Evolutionary conservation across 139 green algal genomes (phyloP).

Genomic region (Coccomyxa sp.): DNA sequence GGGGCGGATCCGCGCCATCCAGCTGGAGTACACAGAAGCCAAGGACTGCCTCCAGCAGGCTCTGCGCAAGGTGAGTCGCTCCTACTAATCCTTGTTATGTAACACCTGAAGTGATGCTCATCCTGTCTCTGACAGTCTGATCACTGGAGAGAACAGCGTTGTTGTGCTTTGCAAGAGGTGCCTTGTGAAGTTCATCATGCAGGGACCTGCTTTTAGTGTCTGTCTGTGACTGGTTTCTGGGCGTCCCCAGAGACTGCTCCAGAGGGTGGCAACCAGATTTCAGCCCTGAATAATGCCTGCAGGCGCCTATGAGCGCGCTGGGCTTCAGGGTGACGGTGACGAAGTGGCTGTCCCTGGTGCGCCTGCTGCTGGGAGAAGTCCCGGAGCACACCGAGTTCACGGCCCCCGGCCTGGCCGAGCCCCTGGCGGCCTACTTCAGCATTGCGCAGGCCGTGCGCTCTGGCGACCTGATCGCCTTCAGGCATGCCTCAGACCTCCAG

Average conservation of each 20-base stretch:
- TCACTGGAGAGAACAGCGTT: not conserved
- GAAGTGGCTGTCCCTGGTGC: slow-evolving; percentile 93
- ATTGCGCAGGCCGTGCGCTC: slow-evolving; percentile 79
- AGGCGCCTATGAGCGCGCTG: slow-evolving; percentile 61
- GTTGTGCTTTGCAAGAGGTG: not conserved
- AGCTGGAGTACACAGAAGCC: slow-evolving; percentile 97
- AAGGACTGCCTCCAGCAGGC: slow-evolving; percentile 94
- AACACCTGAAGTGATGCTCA: too few relatives aligned
- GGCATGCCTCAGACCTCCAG: slow-evolving; percentile 2
- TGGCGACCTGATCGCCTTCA: slow-evolving; percentile 84
- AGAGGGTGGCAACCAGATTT: not conserved
- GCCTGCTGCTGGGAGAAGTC: slow-evolving; percentile 97
- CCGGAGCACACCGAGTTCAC: slow-evolving; percentile 84
- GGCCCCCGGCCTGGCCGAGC: slow-evolving; percentile 48
- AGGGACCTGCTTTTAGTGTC: not conserved
- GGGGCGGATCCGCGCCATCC: slow-evolving; percentile 88
- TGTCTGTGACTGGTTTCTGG: not conserved
- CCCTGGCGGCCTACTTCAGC: slow-evolving; percentile 87
- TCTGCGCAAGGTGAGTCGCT: slow-evolving; percentile 69
- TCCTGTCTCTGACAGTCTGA: not conserved
- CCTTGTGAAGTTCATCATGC: not conserved
- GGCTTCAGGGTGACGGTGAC: slow-evolving; percentile 83
- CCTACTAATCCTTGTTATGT: too few relatives aligned
- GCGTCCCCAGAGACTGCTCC: not conserved
- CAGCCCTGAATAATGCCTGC: not conserved